These are phyloP conservation scores for Solanum hybrid DNA, from an alignment of 305 asterid genomes.

Conservation along the genomic window DNA sequence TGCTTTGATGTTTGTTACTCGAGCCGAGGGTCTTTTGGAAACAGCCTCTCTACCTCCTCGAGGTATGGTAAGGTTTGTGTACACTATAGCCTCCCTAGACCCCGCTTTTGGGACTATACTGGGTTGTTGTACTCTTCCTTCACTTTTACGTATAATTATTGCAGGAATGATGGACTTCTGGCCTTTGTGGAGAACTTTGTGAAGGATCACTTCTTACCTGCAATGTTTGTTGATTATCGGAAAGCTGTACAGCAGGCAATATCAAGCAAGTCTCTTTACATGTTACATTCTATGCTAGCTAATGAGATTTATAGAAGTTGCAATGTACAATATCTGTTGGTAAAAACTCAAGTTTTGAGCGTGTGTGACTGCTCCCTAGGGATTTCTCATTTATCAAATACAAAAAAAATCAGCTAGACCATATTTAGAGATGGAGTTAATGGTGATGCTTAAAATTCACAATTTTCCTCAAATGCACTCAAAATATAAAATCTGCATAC, in stretches of 20 bases:
- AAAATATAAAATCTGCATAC: neutral
- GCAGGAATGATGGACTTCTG: slow-evolving; percentile 96
- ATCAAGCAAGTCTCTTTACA: slow-evolving; percentile 72
- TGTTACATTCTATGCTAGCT: neutral
- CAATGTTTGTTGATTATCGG: slow-evolving; percentile 97
- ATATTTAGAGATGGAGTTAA: neutral
- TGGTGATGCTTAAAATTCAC: neutral
- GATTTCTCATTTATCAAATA: neutral
- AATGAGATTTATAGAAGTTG: neutral
- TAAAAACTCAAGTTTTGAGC: neutral
- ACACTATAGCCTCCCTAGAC: neutral
- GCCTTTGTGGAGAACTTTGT: slow-evolving; percentile 92
- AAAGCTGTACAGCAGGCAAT: slow-evolving; percentile 97
- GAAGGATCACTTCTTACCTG: slow-evolving; percentile 97
- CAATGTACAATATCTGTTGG: neutral
- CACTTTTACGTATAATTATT: slow-evolving; percentile 1
- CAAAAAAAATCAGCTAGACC: neutral
- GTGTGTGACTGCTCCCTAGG: neutral
- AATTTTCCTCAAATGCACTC: neutral
- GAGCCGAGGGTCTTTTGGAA: neutral
- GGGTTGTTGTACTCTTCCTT: neutral
- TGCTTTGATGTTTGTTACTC: neutral
- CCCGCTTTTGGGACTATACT: neutral
- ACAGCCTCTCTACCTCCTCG: neutral
- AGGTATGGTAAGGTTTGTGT: neutral